phyloP scores from a whole-genome alignment of 2,329 filamentous ascomycete genomes.

The Fusarium citri region DNA sequence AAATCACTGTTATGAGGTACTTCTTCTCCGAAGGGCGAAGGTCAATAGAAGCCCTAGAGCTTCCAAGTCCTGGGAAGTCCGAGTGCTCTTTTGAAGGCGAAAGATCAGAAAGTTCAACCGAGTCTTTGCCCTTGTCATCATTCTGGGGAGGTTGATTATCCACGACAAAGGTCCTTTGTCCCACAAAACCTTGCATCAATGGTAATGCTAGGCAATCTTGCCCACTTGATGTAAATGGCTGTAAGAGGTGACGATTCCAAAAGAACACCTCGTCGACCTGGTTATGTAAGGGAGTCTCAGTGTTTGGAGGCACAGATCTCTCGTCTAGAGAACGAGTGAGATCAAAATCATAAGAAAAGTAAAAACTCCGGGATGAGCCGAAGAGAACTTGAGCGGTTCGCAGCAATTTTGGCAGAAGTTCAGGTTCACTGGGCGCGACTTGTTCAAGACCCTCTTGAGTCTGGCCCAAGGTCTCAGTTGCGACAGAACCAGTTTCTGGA shows the following conservation, averaged over 20 bases:
- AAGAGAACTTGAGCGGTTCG: conserved; percentile 88
- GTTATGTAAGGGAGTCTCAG: conserved; percentile 70
- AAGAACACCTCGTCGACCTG: conserved; percentile 84
- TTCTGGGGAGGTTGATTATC: conserved; percentile 69
- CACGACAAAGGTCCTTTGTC: conserved; percentile 83
- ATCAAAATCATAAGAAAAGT: conserved; percentile 94
- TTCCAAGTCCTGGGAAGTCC: conserved; percentile 43
- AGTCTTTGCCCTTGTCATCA: conserved; percentile 60
- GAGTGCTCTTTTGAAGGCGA: conserved; percentile 46
- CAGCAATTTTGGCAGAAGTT: conserved; percentile 84
- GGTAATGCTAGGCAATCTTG: conserved; percentile 80
- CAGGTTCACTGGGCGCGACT: conserved; percentile 46
- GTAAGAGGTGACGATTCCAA: conserved; percentile 85
- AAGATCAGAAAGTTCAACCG: conserved; percentile 59
- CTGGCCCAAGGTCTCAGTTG: conserved; percentile 38
- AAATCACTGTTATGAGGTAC: conserved; percentile 89
- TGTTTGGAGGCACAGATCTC: conserved; percentile 32
- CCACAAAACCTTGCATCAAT: conserved; percentile 93
- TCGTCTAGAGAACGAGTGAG: conserved; percentile 75
- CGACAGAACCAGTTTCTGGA: conserved; percentile 26
- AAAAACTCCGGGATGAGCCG: conserved; percentile 85
- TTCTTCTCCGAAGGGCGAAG: conserved; percentile 62
- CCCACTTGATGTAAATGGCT: conserved; percentile 79
- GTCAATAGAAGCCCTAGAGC: conserved; percentile 51
- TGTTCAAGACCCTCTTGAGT: conserved; percentile 53